Percentiles rank a stretch among this genome's conserved stretches.
Evolutionary conservation across 768 basidiomycete genomes (phyloP).

Genomic region (Leccinum longicurvipes): DNA sequence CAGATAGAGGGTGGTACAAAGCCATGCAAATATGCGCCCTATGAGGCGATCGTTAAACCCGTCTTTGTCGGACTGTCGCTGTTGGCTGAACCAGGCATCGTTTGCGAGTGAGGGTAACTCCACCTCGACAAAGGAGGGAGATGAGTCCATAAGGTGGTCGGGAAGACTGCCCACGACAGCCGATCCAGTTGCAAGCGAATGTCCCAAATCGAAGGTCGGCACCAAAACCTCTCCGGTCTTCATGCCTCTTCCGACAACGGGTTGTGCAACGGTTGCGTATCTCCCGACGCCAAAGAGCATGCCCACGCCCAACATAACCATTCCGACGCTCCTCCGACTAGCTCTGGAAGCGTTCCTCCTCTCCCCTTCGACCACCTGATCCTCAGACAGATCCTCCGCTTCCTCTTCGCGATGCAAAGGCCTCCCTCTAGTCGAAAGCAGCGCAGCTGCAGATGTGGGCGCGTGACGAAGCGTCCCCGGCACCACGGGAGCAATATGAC

Average conservation of each 20-base stretch:
- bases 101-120: slow-evolving; percentile 15
- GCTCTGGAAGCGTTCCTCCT: slow-evolving; percentile 51
- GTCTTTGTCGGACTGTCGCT: slow-evolving; percentile 19
- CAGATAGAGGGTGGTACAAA: slow-evolving; percentile 88
- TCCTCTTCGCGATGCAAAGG: slow-evolving; percentile 39
- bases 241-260: slow-evolving; percentile 25
- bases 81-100: slow-evolving; percentile 4
- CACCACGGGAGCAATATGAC: slow-evolving; percentile 33
- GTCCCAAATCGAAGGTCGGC: slow-evolving; percentile 3
- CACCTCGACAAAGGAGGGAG: slow-evolving; percentile 10
- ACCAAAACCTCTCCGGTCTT: slow-evolving; percentile 50
- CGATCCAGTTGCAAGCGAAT: not conserved
- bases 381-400: slow-evolving; percentile 18
- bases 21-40: slow-evolving; percentile 92
- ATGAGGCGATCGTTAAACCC: slow-evolving; percentile 56
- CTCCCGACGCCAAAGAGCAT: slow-evolving; percentile 67
- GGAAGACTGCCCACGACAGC: slow-evolving; percentile 14
- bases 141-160: slow-evolving; percentile 2
- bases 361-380: slow-evolving; percentile 21
- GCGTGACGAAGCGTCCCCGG: slow-evolving; percentile 33
- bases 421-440: slow-evolving; percentile 40
- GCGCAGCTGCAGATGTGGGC: slow-evolving; percentile 12
- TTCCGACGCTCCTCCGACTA: slow-evolving; percentile 66
- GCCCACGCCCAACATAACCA: slow-evolving; percentile 81
- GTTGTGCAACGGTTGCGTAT: slow-evolving; percentile 34